phyloP scores from a whole-genome alignment of 208 protist genomes.

The Leishmania arabica region DNA sequence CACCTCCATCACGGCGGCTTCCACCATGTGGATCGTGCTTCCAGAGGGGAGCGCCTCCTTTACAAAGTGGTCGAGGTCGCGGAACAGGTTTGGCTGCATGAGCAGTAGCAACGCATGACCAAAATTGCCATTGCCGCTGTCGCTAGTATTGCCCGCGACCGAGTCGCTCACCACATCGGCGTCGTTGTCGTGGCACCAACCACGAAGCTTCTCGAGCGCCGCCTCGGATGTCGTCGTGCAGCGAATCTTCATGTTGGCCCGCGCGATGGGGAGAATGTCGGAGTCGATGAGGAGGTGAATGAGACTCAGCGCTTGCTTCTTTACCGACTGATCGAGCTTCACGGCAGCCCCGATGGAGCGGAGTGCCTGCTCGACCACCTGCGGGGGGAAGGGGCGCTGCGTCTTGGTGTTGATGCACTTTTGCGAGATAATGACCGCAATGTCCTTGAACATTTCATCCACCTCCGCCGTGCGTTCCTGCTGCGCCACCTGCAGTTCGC shows the following conservation, averaged over 20 bases:
- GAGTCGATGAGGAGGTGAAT: conserved; percentile 91
- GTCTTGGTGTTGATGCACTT: conserved; percentile 96
- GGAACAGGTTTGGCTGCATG: conserved; percentile 75
- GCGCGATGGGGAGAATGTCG: conserved; percentile 90
- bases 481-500: conserved; percentile 97
- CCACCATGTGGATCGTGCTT: conserved; percentile 74
- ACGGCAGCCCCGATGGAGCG: conserved; percentile 93
- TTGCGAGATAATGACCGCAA: conserved; percentile 96
- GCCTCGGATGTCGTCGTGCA: conserved; percentile 55
- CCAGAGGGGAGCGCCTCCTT: conserved; percentile 62
- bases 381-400: conserved; percentile 82
- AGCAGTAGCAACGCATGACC: conserved; percentile 54
- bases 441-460: conserved; percentile 95
- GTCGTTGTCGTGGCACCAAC: conserved; percentile 62
- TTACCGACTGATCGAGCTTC: conserved; percentile 91
- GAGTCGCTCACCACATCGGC: conserved; percentile 43
- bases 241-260: conserved; percentile 95
- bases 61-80: conserved; percentile 74
- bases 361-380: conserved; percentile 96
- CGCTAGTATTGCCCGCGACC: conserved; percentile 2
- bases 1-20: conserved; percentile 64
- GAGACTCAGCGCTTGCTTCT: conserved; percentile 93
- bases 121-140: not conserved
- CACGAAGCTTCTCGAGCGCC: conserved; percentile 43
- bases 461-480: conserved; percentile 95